These are phyloP conservation scores for Linnemannia exigua DNA, from an alignment of 192 early-diverging fungal genomes.

Conservation along the genomic window DNA sequence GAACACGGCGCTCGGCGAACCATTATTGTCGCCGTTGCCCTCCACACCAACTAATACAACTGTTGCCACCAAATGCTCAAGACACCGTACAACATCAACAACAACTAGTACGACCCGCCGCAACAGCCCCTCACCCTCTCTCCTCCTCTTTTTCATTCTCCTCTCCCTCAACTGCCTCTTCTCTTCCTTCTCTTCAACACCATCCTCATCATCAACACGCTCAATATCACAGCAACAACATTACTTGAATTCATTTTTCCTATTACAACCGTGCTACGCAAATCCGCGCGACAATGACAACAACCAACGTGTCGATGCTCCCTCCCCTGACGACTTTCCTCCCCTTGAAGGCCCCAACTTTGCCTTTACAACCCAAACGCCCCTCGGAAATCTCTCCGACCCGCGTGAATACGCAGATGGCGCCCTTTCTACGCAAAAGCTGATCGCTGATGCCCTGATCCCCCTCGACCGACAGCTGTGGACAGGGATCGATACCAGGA, in stretches of 20 bases:
- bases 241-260: not conserved
- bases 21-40: too few species aligned
- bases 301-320: constrained; percentile 45
- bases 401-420: constrained; percentile 39
- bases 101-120: too few species aligned
- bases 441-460: constrained; percentile 33
- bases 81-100: not conserved
- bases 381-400: constrained; percentile 29
- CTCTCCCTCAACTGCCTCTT: constrained; percentile 37
- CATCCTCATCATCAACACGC: not conserved
- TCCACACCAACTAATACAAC: too few species aligned
- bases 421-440: constrained; percentile 40
- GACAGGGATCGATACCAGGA: constrained; percentile 39
- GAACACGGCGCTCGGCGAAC: too few species aligned
- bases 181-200: constrained; percentile 2
- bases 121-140: not conserved
- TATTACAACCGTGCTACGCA: constrained; percentile 31
- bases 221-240: not conserved
- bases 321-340: constrained; percentile 28
- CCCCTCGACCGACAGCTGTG: constrained; percentile 39
- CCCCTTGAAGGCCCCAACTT: constrained; percentile 24
- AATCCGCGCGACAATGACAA: not conserved
- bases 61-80: not conserved
- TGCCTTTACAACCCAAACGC: constrained; percentile 29
- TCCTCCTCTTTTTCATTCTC: constrained; percentile 37